Conservation (phyloP, 805 yeast genomes). For the Yarrowia divulgata region DNA sequence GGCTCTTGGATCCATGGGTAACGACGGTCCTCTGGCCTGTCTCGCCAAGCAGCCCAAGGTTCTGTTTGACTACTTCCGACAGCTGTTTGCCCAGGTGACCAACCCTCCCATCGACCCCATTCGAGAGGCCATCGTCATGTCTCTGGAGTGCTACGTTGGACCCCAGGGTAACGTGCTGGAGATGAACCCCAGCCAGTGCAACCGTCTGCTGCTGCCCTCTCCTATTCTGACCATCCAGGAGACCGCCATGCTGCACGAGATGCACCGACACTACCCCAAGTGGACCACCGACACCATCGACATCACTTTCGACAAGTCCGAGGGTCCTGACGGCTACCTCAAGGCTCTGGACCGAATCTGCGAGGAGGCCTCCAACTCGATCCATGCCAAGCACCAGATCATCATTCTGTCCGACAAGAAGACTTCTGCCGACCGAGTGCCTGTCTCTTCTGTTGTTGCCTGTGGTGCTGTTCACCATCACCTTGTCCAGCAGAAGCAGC, state of each 20-base stretch:
- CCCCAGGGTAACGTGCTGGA: conserved; percentile 98
- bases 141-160: conserved; percentile 94
- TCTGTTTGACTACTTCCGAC: conserved; percentile 92
- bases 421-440: conserved; percentile 66
- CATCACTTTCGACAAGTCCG: conserved; percentile 82
- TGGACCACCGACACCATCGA: conserved; percentile 88
- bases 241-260: conserved; percentile 74
- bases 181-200: conserved; percentile 91
- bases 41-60: conserved; percentile 90
- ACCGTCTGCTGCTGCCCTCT: conserved; percentile 79
- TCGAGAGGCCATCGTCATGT: conserved; percentile 96
- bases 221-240: conserved; percentile 82
- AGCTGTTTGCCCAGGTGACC: conserved; percentile 96
- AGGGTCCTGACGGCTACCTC: conserved; percentile 86
- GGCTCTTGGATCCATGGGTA: conserved; percentile 98
- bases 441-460: conserved; percentile 90
- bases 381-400: conserved; percentile 75
- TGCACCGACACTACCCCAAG: conserved; percentile 76
- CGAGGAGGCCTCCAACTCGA: conserved; percentile 83
- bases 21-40: conserved; percentile 95
- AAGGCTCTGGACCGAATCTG: conserved; percentile 86
- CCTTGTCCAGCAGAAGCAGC: conserved; percentile 91
- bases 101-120: conserved; percentile 99
- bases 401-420: conserved; percentile 77
- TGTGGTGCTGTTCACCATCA: conserved; percentile 97